Evolutionary conservation across 768 basidiomycete genomes (phyloP).

Genomic region (Russula olivacea): DNA sequence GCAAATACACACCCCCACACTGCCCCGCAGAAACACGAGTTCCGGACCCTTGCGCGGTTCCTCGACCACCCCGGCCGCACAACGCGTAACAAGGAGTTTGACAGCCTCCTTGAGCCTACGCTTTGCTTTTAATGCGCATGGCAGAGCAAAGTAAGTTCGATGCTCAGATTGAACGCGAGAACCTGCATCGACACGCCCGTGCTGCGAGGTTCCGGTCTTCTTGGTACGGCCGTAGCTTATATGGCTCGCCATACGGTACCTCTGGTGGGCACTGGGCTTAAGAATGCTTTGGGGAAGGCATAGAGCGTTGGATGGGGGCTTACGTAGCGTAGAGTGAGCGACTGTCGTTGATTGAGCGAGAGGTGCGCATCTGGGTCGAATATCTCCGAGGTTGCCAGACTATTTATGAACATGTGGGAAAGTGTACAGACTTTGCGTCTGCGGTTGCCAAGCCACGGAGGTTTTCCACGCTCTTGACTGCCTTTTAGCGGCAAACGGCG

Average conservation of each 20-base stretch:
- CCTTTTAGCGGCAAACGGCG: too few species aligned
- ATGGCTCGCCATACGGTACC: constrained; percentile 1
- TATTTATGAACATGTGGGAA: too few species aligned
- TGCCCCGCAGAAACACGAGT: constrained; percentile 10
- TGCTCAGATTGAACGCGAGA: neutral
- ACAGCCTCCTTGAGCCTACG: constrained; percentile 2
- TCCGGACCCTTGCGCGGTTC: neutral
- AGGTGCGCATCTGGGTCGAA: constrained; percentile 11
- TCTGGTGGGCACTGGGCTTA: constrained; percentile 7
- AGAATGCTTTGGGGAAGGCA: constrained; percentile 19
- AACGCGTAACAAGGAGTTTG: constrained; percentile 5
- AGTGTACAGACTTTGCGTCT: too few species aligned
- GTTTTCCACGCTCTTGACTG: too few species aligned
- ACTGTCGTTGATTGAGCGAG: neutral
- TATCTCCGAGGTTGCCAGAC: neutral
- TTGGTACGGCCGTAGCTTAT: constrained; percentile 3
- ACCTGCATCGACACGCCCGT: constrained; percentile 7
- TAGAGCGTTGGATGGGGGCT: neutral
- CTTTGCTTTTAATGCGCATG: neutral
- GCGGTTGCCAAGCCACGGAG: too few species aligned
- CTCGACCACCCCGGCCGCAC: constrained; percentile 9
- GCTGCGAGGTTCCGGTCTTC: neutral
- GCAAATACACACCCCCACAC: constrained; percentile 6
- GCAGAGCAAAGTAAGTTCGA: neutral
- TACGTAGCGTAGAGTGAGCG: neutral